Conservation (phyloP, 2,329 filamentous ascomycete species). For the Thielaviopsis ethacetica region DNA sequence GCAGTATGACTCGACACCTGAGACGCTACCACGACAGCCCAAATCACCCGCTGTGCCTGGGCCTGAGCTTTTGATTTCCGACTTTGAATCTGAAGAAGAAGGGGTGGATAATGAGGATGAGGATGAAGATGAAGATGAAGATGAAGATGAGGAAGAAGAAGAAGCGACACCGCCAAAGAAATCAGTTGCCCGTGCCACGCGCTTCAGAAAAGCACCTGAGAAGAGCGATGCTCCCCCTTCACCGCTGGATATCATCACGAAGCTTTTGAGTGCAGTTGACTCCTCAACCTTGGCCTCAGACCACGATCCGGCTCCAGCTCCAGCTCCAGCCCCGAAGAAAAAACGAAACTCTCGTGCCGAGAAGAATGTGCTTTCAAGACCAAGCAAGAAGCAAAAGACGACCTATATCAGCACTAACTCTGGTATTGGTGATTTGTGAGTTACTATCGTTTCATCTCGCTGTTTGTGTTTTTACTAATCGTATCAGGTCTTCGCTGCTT, state of each 20-base stretch:
- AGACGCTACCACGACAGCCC: neutral
- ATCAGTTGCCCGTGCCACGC: neutral
- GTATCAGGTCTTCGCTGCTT: conserved; percentile 1
- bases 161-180: neutral
- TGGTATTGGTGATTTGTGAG: conserved; percentile 1
- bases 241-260: neutral
- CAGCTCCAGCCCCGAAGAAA: neutral
- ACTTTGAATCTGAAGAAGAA: neutral
- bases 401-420: neutral
- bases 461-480: neutral
- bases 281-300: neutral
- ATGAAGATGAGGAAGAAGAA: neutral
- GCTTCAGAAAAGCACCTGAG: neutral
- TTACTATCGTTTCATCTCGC: neutral
- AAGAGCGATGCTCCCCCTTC: neutral
- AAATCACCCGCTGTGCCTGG: neutral
- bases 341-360: neutral
- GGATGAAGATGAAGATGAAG: neutral
- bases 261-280: neutral
- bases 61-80: neutral
- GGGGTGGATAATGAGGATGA: neutral
- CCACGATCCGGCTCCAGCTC: too few relatives aligned
- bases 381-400: conserved; percentile 5
- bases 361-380: neutral
- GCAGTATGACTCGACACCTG: too few relatives aligned